Evolutionary conservation across 2,329 filamentous ascomycete species (phyloP).

Genomic region (Cadophora sp.): DNA sequence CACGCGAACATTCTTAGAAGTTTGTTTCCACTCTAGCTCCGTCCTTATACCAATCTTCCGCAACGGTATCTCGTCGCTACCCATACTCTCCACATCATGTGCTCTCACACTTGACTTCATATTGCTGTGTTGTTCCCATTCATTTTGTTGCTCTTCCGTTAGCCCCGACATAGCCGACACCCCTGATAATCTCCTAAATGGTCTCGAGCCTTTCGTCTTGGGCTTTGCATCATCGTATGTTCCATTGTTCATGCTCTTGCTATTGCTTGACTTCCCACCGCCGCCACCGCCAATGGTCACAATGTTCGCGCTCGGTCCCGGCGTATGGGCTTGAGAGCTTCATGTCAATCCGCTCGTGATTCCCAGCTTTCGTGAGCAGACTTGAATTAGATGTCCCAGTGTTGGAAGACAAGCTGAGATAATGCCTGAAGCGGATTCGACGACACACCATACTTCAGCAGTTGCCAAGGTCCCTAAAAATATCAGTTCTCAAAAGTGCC

Average conservation of each 20-base stretch:
- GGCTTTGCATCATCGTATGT: neutral
- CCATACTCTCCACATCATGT: neutral
- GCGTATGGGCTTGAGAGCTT: neutral
- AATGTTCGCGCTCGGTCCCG: neutral
- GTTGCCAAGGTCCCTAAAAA: constrained; percentile 21
- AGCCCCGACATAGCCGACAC: neutral
- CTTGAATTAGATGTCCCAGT: neutral
- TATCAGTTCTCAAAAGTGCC: no score
- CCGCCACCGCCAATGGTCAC: constrained; percentile 1
- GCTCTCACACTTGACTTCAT: neutral
- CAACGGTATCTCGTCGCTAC: constrained; percentile 2
- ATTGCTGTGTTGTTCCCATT: neutral
- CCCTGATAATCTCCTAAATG: neutral
- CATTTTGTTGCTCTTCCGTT: neutral
- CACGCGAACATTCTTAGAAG: neutral
- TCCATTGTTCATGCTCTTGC: neutral
- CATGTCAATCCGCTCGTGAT: neutral
- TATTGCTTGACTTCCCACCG: neutral
- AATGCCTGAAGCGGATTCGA: constrained; percentile 23
- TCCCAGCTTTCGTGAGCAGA: constrained; percentile 1
- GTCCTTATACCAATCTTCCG: neutral
- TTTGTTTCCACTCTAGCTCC: neutral
- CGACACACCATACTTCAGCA: constrained; percentile 22
- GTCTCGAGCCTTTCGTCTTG: neutral
- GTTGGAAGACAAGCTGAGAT: constrained; percentile 10